phyloP scores from a whole-genome alignment of 1,284 basidiomycete genomes.

The Cronartium quercuum region DNA sequence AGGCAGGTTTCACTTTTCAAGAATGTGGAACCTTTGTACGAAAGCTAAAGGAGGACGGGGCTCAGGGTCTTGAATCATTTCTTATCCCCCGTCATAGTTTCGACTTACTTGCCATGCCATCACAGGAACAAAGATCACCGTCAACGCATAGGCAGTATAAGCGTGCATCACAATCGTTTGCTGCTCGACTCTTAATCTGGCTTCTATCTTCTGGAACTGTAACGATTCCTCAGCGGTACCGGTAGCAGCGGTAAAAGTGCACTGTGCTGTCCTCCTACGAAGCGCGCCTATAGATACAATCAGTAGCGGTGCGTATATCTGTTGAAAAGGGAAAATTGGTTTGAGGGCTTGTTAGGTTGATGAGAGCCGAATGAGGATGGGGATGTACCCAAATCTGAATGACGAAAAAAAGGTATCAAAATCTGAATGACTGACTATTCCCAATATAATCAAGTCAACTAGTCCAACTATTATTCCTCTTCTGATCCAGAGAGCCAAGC shows the following conservation, averaged over 20 bases:
- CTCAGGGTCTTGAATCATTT: not conserved
- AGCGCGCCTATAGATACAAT: conserved; percentile 11
- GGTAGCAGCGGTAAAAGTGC: conserved; percentile 10
- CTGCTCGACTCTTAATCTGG: conserved; percentile 17
- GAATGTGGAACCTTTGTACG: conserved; percentile 11
- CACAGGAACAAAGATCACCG: conserved; percentile 7
- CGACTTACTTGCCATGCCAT: conserved; percentile 27
- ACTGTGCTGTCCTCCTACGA: conserved; percentile 8
- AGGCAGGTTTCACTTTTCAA: conserved; percentile 12
- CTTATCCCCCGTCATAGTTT: not conserved
- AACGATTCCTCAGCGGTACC: conserved; percentile 6
- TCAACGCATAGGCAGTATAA: conserved; percentile 1
- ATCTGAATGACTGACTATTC: conserved; percentile 10
- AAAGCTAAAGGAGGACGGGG: not conserved
- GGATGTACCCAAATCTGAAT: not conserved
- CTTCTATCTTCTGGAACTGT: conserved; percentile 15
- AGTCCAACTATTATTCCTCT: conserved; percentile 15
- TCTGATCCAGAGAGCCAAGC: conserved; percentile 8
- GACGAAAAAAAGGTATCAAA: not conserved
- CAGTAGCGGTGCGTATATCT: conserved; percentile 20
- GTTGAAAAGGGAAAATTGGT: not conserved
- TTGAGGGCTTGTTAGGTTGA: not conserved
- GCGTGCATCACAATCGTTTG: conserved; percentile 8
- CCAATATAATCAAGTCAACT: conserved; percentile 15
- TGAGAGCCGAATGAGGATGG: not conserved